phyloP scores from a whole-genome alignment of 2,329 filamentous ascomycete genomes.

The Aspergillus sp. region DNA sequence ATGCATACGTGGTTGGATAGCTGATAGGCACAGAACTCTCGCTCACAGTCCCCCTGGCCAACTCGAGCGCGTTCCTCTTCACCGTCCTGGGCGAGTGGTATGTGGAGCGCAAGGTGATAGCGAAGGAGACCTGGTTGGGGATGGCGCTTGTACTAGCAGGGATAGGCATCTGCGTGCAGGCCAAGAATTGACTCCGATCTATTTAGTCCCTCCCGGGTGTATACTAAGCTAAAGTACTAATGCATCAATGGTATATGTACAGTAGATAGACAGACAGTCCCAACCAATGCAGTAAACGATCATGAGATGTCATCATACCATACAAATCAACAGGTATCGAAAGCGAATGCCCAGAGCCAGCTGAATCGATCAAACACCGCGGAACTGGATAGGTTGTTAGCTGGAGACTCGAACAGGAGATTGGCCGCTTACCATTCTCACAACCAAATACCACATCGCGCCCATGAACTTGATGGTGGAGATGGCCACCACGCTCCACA shows the following conservation, averaged over 20 bases:
- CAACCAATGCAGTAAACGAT: too few relatives aligned
- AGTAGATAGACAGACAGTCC: too few relatives aligned
- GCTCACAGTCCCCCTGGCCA: conserved; percentile 87
- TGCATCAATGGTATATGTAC: background rate
- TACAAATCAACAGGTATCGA: conserved; percentile 5
- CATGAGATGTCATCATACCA: conserved; percentile 21
- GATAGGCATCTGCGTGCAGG: conserved; percentile 72
- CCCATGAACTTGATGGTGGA: conserved; percentile 81
- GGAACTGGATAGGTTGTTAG: conserved; percentile 44
- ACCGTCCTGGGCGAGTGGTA: conserved; percentile 93
- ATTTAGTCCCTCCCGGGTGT: too few relatives aligned
- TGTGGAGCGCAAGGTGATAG: conserved; percentile 84
- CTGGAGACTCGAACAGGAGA: too few relatives aligned
- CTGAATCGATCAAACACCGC: conserved; percentile 34
- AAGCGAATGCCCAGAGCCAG: background rate
- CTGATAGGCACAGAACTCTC: conserved; percentile 59
- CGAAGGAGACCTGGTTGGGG: conserved; percentile 71
- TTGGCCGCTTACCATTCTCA: conserved; percentile 77
- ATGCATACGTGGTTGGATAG: background rate
- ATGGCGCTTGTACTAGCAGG: conserved; percentile 70
- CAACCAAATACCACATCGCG: conserved; percentile 84
- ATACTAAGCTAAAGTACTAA: too few relatives aligned
- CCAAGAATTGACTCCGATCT: conserved; percentile 31
- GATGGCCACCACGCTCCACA: conserved; percentile 81
- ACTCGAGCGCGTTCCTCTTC: conserved; percentile 90